A percentile compares a stretch with the other conserved stretches of the same genome.
Evolutionary conservation across 768 basidiomycete species (phyloP).

Genomic region (Rubroboletus pulcherrimus): DNA sequence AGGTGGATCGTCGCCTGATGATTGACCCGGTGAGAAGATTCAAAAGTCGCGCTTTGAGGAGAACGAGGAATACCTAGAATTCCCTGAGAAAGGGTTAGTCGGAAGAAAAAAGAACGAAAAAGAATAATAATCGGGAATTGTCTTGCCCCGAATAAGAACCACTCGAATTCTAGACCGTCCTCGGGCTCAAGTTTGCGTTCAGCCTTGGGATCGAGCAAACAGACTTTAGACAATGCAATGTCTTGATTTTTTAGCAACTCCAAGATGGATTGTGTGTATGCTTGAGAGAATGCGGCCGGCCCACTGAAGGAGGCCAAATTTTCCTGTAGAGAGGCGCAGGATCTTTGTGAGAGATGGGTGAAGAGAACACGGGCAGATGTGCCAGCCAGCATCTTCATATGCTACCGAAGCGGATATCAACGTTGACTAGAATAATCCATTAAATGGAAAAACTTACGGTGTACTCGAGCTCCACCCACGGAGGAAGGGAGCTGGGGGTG

Average conservation of each 20-base stretch:
- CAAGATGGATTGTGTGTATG: conserved; percentile 23
- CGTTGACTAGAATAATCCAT: background rate
- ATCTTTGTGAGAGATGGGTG: conserved; percentile 79
- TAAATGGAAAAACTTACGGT: conserved; percentile 44
- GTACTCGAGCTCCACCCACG: conserved; percentile 94
- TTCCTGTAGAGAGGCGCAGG: conserved; percentile 49
- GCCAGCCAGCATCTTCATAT: conserved; percentile 82
- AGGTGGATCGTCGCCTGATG: conserved; percentile 89
- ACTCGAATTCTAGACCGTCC: conserved; percentile 79
- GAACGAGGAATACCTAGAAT: conserved; percentile 46
- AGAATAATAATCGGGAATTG: background rate
- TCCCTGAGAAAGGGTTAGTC: conserved; percentile 37
- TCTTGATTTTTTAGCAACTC: conserved; percentile 15
- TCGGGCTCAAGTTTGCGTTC: conserved; percentile 61
- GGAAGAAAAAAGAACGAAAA: background rate
- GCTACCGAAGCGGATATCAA: conserved; percentile 38
- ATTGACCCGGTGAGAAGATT: background rate
- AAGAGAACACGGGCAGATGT: conserved; percentile 65
- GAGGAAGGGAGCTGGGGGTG: conserved; percentile 63
- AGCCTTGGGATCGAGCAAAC: conserved; percentile 93
- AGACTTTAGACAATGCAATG: conserved; percentile 59
- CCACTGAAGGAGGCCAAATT: conserved; percentile 14
- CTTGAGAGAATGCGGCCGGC: conserved; percentile 18
- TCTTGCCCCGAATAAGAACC: conserved; percentile 88
- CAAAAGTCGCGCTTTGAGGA: background rate